phyloP scores from a whole-genome alignment of 2,329 filamentous ascomycete species.

The Curvularia eragrostidis region DNA sequence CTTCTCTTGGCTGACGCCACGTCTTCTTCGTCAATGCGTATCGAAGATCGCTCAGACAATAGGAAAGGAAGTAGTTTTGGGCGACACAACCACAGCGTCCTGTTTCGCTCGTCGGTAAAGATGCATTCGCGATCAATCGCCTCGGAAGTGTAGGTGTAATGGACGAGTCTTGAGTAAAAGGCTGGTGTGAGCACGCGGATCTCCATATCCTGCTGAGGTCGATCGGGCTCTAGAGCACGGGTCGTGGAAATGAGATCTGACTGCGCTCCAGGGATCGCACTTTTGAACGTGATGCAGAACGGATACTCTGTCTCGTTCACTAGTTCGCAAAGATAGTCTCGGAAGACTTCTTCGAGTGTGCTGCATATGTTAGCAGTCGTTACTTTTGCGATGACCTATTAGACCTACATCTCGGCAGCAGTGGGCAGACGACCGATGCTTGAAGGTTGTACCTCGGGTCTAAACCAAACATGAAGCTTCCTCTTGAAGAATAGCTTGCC shows the following conservation, averaged over 20 bases:
- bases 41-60: conserved; percentile 27
- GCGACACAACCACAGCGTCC: conserved; percentile 64
- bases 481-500: conserved; percentile 62
- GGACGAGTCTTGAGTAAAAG: conserved; percentile 71
- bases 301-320: conserved; percentile 56
- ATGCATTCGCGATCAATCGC: conserved; percentile 66
- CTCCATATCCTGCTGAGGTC: conserved; percentile 53
- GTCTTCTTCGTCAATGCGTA: conserved; percentile 45
- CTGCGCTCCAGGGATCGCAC: conserved; percentile 53
- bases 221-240: conserved; percentile 8
- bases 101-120: conserved; percentile 60
- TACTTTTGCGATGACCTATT: not conserved
- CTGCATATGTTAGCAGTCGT: conserved; percentile 25
- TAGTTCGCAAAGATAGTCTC: conserved; percentile 52
- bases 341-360: conserved; percentile 50
- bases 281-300: conserved; percentile 61
- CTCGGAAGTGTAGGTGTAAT: conserved; percentile 68
- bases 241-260: conserved; percentile 35
- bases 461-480: conserved; percentile 68
- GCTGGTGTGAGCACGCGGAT: conserved; percentile 67
- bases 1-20: conserved; percentile 7
- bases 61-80: conserved; percentile 57
- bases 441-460: conserved; percentile 66
- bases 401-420: conserved; percentile 53
- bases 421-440: conserved; percentile 64